phyloP scores from a whole-genome alignment of 257 asterid species.

The Solanum peruvianum region DNA sequence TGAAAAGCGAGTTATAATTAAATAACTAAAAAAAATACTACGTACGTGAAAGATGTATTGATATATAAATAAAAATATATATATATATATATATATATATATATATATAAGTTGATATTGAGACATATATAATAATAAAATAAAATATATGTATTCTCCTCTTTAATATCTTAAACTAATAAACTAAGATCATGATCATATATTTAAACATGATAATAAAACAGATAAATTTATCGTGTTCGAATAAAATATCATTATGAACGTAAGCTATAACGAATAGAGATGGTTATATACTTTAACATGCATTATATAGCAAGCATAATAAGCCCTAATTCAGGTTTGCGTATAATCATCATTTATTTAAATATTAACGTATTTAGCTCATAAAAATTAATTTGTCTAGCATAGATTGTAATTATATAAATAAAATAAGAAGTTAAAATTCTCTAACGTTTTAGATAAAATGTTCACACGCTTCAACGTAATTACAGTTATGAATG shows the following conservation, averaged over 20 bases:
- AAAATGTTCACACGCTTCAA: neutral
- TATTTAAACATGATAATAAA: too few species aligned
- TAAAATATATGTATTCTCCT: too few species aligned
- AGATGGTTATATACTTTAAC: neutral
- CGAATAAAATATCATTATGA: neutral
- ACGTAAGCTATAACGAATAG: neutral
- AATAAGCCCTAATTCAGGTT: neutral
- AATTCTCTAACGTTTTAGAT: neutral
- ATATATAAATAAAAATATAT: neutral
- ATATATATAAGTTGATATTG: too few species aligned
- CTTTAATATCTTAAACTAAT: too few species aligned
- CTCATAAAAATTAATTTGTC: neutral
- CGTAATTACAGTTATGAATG: too few species aligned
- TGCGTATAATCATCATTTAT: neutral
- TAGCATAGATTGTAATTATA: neutral
- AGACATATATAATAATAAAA: too few species aligned
- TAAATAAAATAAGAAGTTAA: neutral
- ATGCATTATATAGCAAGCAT: neutral
- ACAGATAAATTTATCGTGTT: too few species aligned
- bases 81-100: too few species aligned
- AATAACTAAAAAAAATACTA: too few species aligned
- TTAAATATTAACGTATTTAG: neutral
- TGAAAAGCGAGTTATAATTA: too few species aligned
- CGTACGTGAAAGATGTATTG: neutral
- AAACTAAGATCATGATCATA: too few species aligned